Percentiles rank a stretch among this genome's conserved stretches.
Conservation (phyloP, 345 rosid species). For the Cardamine occulta region DNA sequence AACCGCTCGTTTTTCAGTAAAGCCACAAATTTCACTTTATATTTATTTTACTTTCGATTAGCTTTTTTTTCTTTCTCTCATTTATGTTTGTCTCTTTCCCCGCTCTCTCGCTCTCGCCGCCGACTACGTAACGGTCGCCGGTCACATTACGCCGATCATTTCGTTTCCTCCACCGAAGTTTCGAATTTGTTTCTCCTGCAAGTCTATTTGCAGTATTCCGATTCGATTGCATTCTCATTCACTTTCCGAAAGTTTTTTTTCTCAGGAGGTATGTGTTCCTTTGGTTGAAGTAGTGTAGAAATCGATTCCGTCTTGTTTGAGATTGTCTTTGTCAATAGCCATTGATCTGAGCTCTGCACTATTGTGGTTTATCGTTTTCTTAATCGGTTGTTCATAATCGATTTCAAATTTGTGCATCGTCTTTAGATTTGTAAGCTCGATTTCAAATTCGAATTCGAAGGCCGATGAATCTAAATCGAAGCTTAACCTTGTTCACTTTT, state of each 20-base stretch:
- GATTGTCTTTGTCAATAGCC: conserved; percentile 1
- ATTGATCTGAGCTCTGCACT: conserved; percentile 28
- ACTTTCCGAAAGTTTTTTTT: conserved; percentile 2
- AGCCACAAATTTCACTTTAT: conserved; percentile 28
- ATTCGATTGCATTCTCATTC: conserved; percentile 31
- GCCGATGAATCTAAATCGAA: background rate
- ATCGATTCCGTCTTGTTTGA: conserved; percentile 22
- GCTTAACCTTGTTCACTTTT: background rate
- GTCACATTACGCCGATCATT: conserved; percentile 43
- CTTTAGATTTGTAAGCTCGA: conserved; percentile 5
- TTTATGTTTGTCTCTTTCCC: conserved; percentile 38
- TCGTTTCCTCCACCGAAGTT: conserved; percentile 26
- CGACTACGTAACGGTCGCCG: conserved; percentile 52
- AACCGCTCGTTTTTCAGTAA: conserved; percentile 38
- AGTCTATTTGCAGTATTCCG: conserved; percentile 15
- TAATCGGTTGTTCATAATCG: conserved; percentile 13
- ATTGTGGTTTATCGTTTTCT: background rate
- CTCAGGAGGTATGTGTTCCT: conserved; percentile 32
- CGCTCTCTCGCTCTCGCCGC: conserved; percentile 52
- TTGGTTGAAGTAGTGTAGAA: conserved; percentile 9
- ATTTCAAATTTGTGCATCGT: conserved; percentile 33
- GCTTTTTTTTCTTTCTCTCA: background rate
- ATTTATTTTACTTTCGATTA: conserved; percentile 20
- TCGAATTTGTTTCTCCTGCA: background rate
- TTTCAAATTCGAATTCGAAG: conserved; percentile 18